Base-by-base conservation (phyloP, 805 yeast species). In the Hanseniaspora pseudoguilliermondii region DNA sequence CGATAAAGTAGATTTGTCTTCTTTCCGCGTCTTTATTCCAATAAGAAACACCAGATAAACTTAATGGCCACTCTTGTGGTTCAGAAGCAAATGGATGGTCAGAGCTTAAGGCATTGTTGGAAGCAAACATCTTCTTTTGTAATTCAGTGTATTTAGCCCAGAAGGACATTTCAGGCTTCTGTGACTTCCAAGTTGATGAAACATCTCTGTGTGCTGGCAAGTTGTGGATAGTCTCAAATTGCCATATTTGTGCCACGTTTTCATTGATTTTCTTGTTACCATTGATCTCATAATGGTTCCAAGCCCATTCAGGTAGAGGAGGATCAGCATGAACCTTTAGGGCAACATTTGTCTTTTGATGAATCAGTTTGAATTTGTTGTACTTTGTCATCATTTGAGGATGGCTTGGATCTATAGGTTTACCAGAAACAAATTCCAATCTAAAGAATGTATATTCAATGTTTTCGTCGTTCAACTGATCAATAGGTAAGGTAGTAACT, bases 21-120 rank as follows among this genome's bases (percentile, higher is more conserved):
- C 75, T 77, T 8, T 76, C 81, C 54, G 75, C 74, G 48, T 71
- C 72, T 58, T 85, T 81, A 46, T 95, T 90, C 97, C 97, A 93
- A 75, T 91, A 93, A 1, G 97, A 88, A 41, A 93, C 97, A 62
- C 98, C 98, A 16, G 86, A 79, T 55, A 84, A 69, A 55, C 93
- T 78, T 59, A 86, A 75, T 20, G 98, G 98, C 98, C 98, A 93
- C 8, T 83, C 73, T 60, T 81, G 78, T 2, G 98, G 98, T 59
- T 81, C 82, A 5, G 97, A 88, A 10, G 97, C 96, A 73, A 86
- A 93, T 47, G 98, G 98, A 70, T 93, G 98, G 27, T 86, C 88
- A 16, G 90, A 77, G 1, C 89, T 77, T 61, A 93, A 75, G 62
- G 83, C 82, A 72, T 91, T 93, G 72, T 93, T 93, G 65, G 90